These are phyloP conservation scores for Rhizopus microsporus DNA, from an alignment of 371 early-diverging fungal genomes.

Conservation along the genomic window DNA sequence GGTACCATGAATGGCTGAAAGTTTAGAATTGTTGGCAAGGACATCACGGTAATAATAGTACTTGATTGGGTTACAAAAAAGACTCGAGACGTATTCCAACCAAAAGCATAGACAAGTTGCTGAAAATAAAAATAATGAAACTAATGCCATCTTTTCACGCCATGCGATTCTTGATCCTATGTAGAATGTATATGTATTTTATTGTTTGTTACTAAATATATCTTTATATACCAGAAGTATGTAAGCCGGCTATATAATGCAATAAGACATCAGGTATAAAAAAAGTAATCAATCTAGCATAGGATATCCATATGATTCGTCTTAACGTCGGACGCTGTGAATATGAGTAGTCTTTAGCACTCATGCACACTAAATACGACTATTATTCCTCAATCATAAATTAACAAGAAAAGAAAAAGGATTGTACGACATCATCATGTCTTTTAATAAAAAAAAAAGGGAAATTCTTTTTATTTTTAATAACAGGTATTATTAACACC, in stretches of 20 bases:
- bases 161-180: slow-evolving; percentile 45
- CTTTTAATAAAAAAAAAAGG: background rate
- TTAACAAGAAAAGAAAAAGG: slow-evolving; percentile 8
- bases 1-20: slow-evolving; percentile 40
- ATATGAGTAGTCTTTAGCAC: slow-evolving; percentile 23
- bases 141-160: slow-evolving; percentile 52
- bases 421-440: background rate
- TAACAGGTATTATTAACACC: background rate
- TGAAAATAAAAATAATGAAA: slow-evolving; percentile 27
- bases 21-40: slow-evolving; percentile 32
- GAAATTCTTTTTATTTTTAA: background rate
- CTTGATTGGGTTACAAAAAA: slow-evolving; percentile 47
- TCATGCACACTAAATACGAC: slow-evolving; percentile 22
- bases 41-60: slow-evolving; percentile 26
- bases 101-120: slow-evolving; percentile 41
- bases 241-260: slow-evolving; percentile 31
- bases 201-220: background rate
- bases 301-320: slow-evolving; percentile 31
- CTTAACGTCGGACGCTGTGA: slow-evolving; percentile 24
- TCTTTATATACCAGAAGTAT: slow-evolving; percentile 29
- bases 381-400: slow-evolving; percentile 4
- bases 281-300: slow-evolving; percentile 31
- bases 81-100: slow-evolving; percentile 43
- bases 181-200: background rate
- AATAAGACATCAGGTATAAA: slow-evolving; percentile 31